phyloP scores from a whole-genome alignment of 2,329 filamentous ascomycete genomes.

The Penicillium sp. region DNA sequence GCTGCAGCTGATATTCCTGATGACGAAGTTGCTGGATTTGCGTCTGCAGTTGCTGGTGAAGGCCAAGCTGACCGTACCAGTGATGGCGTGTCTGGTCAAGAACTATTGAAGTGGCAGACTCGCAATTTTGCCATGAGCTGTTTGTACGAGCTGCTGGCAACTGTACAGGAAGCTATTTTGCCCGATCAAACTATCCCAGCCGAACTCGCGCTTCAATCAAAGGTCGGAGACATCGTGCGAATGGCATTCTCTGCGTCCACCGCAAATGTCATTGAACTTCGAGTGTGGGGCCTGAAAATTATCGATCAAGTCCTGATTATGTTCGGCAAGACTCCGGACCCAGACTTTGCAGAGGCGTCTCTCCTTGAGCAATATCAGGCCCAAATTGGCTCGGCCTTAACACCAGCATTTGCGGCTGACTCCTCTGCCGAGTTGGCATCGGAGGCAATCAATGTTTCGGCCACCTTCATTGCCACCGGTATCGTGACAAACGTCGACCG shows the following conservation, averaged over 20 bases:
- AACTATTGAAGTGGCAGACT: conserved; percentile 93
- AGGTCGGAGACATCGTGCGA: conserved; percentile 87
- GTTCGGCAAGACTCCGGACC: conserved; percentile 93
- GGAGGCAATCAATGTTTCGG: conserved; percentile 95
- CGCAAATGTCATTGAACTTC: conserved; percentile 83
- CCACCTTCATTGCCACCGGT: conserved; percentile 95
- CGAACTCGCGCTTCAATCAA: conserved; percentile 76
- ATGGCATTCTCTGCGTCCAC: conserved; percentile 98
- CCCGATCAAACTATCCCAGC: conserved; percentile 78
- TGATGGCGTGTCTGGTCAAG: conserved; percentile 66
- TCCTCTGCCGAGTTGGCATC: conserved; percentile 95
- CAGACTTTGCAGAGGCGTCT: conserved; percentile 96
- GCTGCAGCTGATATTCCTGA: conserved; percentile 81
- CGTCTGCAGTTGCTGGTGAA: conserved; percentile 67
- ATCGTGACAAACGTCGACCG: conserved; percentile 96
- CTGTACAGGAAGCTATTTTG: conserved; percentile 77
- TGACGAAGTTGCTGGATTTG: conserved; percentile 95
- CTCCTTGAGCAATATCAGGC: conserved; percentile 97
- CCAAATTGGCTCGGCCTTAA: conserved; percentile 94
- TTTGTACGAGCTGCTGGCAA: conserved; percentile 77
- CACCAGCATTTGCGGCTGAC: conserved; percentile 92
- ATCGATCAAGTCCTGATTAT: conserved; percentile 92
- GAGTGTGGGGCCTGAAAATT: conserved; percentile 89
- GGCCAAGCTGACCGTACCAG: conserved; percentile 61
- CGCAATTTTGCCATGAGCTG: conserved; percentile 91